Evolutionary conservation across 495 filamentous ascomycete genomes (phyloP).

Genomic region (Penicillium alfredii): DNA sequence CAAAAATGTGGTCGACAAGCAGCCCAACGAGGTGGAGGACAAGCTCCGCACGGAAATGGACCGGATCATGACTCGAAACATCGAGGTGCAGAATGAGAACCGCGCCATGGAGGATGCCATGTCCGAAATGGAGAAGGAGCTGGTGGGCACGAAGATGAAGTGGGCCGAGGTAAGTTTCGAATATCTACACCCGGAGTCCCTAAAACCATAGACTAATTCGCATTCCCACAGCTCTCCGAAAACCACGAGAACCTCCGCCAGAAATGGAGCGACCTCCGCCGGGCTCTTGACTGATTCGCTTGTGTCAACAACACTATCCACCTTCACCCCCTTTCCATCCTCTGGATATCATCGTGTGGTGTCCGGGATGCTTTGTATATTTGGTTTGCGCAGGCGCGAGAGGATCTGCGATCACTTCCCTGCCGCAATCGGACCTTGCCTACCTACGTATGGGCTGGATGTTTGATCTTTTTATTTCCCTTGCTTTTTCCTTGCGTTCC

Average conservation of each 20-base stretch:
- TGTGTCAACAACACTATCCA: background rate
- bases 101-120: constrained; percentile 80
- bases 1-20: constrained; percentile 75
- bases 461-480: constrained; percentile 9
- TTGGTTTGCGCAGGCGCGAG: constrained; percentile 11
- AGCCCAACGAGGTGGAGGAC: constrained; percentile 82
- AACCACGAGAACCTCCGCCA: constrained; percentile 71
- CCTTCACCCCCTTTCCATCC: background rate
- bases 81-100: constrained; percentile 93
- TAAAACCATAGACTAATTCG: constrained; percentile 8
- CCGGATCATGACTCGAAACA: constrained; percentile 83
- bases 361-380: constrained; percentile 31
- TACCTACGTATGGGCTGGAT: constrained; percentile 20
- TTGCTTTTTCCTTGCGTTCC: background rate
- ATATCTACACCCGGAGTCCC: background rate
- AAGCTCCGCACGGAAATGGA: constrained; percentile 83
- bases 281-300: constrained; percentile 53
- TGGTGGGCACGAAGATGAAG: constrained; percentile 92
- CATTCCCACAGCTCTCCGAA: constrained; percentile 38
- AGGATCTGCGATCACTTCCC: constrained; percentile 21
- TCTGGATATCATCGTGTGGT: background rate
- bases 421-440: constrained; percentile 4
- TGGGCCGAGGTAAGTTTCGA: constrained; percentile 71
- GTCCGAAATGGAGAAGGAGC: constrained; percentile 87
- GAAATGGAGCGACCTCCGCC: constrained; percentile 77